Base-by-base conservation (phyloP, 2,329 filamentous ascomycete genomes). In the Penicillium sp. region DNA sequence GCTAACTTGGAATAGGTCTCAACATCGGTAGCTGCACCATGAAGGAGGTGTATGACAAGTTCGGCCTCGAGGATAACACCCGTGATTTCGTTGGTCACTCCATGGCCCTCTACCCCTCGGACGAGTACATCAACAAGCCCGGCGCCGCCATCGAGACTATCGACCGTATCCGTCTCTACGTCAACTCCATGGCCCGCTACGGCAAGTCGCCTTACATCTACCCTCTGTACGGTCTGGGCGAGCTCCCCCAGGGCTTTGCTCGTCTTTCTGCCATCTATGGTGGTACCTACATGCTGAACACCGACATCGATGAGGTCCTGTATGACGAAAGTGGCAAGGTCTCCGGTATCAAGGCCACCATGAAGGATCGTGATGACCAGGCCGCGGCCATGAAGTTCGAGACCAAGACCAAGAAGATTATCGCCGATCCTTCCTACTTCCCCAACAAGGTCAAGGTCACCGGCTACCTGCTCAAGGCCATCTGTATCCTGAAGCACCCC, bases 131-230 rank as follows among this genome's bases (percentile, higher is more conserved):
- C 75, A 88, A 85, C 68, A 79, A 85, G 66, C 81, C 84, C 54
- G 93, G 93, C 68, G 83, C 84, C 74, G 92, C 93, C 49, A 88
- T 90, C 70, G 93, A 97, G 77, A 88, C 91, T 60, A 91, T 99
- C 72, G 88, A 94, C 80, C 92, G 94, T 72, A 97, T 99, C 78
- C 88, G 92, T 69, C 86, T 99, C 51, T 99, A 99, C 80, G 96
- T 94, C 71, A 97, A 97, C 86, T 97, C 93, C 33, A 96, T 99
- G 81, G 92, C 93, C 56, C 89, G 94, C 66, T 98, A 98, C 81
- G 95, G 95, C 81, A 98, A 97, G 82, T 98, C 93, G 13, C 96
- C 95, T 50, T 99, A 98, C 84, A 98, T 99, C 83, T 99, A 99
- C 85, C 96, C 95, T 53, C 89, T 98, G 35, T 99, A 99, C 82